Base-by-base conservation (phyloP, 164 flowering plant species). In the Sextonia rubra region DNA sequence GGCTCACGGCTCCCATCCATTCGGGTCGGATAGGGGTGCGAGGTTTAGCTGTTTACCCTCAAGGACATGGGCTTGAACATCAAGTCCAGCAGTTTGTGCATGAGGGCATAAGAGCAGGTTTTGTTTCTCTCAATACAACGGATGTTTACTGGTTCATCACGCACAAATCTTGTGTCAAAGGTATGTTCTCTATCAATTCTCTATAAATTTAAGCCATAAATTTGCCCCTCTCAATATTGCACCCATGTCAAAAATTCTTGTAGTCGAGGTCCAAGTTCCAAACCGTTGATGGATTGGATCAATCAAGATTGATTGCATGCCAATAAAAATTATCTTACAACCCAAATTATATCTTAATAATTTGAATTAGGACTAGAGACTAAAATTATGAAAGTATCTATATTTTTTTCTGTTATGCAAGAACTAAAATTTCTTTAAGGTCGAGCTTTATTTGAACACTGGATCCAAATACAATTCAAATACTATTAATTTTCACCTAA, bases 21-120 rank as follows among this genome's bases (percentile, higher is more conserved):
- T 79, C 86, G 0, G 89, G 90, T 14, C 76, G 89, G 67, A 71
- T 61, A 32, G 84, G 82, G 0, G 82, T 81, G 20, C 84, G 83
- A 22, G 90, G 89, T 22, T 24, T 87, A 56, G 70, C 89, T 0
- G 75, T 69, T 32, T 84, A 60, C 60, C 89, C 86, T 0, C 37
- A 81, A 47, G 88, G 87, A 44, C 92, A 88, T 64, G 86, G 84
- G n/a, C 22, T 84, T 2, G 56, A 75, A 6, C 71, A 76, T 5
- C 76, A 80, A 30, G 67, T 77, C 17, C 80, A 75, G 1, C 87
- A 81, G 24, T 83, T 77, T 62, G 18, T 80, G 0, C 77, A 60
- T 12, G 72, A 12, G 0, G 82, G 66, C n/a, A 52, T 12, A 3
- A 77, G 85, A 64, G 83, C 77, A 47, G 92, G 86, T 23, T 56